Evolutionary conservation across 2,329 filamentous ascomycete species (phyloP).

Genomic region (Colletotrichum sp.): DNA sequence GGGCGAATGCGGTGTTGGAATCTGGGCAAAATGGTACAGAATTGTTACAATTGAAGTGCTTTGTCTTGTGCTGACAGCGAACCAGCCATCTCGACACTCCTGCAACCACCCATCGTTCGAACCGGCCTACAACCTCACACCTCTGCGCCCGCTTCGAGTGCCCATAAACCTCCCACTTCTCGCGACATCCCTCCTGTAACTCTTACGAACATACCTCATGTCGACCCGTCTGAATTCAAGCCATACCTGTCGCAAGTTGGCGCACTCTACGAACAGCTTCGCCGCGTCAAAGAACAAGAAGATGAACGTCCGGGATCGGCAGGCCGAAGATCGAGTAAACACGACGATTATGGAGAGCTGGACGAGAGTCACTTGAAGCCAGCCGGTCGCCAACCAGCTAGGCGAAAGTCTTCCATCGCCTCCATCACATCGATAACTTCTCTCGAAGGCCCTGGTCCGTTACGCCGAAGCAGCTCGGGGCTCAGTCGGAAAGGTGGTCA

Average conservation of each 20-base stretch:
- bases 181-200: slow-evolving; percentile 93
- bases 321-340: slow-evolving; percentile 40
- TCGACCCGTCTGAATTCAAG: slow-evolving; percentile 81
- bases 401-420: slow-evolving; percentile 46
- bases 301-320: slow-evolving; percentile 53
- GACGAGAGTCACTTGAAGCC: slow-evolving; percentile 56
- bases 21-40: slow-evolving; percentile 79
- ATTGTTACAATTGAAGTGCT: background rate
- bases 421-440: slow-evolving; percentile 57
- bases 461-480: slow-evolving; percentile 51
- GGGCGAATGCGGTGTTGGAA: slow-evolving; percentile 66
- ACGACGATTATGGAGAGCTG: slow-evolving; percentile 46
- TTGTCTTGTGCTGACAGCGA: background rate
- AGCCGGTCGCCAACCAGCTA: slow-evolving; percentile 39
- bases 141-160: slow-evolving; percentile 69
- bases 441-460: slow-evolving; percentile 48
- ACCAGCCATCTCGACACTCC: slow-evolving; percentile 87
- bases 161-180: slow-evolving; percentile 82
- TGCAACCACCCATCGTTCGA: slow-evolving; percentile 87
- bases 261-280: slow-evolving; percentile 86
- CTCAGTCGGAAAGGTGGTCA: slow-evolving; percentile 66
- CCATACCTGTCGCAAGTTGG: slow-evolving; percentile 87
- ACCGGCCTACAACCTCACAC: slow-evolving; percentile 86
- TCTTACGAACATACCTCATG: slow-evolving; percentile 83
- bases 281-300: slow-evolving; percentile 79